Evolutionary conservation across 2,329 filamentous ascomycete genomes (phyloP).

Genomic region (Trichoderma asperellum): DNA sequence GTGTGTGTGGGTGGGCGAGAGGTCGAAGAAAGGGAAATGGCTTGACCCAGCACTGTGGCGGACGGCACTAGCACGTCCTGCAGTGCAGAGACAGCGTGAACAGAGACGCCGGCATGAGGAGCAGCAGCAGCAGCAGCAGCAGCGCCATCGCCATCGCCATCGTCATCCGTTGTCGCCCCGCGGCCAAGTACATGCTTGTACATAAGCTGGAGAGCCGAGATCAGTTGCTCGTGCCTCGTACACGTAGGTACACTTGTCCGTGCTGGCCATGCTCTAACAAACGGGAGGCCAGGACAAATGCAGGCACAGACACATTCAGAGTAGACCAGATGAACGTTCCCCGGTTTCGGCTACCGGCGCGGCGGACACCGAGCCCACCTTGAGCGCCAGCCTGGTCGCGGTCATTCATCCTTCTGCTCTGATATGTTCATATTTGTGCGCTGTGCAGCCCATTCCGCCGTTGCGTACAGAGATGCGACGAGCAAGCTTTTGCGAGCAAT

Average conservation of each 20-base stretch:
- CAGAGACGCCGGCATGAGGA: not conserved
- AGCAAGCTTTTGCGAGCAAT: not conserved
- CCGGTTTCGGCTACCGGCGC: slow-evolving; percentile 29
- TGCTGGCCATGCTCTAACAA: not conserved
- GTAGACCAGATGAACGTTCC: slow-evolving; percentile 19
- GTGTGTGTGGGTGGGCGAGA: slow-evolving; percentile 36
- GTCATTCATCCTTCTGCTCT: slow-evolving; percentile 2
- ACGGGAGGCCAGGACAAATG: not conserved
- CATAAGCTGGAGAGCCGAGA: not conserved
- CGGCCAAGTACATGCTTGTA: not conserved
- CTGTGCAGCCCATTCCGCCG: not conserved
- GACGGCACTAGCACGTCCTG: slow-evolving; percentile 9
- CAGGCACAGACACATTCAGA: not conserved
- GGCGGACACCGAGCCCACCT: slow-evolving; percentile 18
- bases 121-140: not conserved
- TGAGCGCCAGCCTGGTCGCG: slow-evolving; percentile 11
- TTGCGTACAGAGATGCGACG: not conserved
- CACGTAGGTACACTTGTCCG: not conserved
- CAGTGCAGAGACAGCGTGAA: slow-evolving; percentile 3
- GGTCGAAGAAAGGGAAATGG: not conserved
- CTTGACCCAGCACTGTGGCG: slow-evolving; percentile 2
- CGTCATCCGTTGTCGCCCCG: not conserved
- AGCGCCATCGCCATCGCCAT: not conserved
- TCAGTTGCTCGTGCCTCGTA: not conserved
- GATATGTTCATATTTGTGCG: slow-evolving; percentile 1